Base-by-base conservation (phyloP, 176 grass and related monocot genomes). In the Secale cereale region DNA sequence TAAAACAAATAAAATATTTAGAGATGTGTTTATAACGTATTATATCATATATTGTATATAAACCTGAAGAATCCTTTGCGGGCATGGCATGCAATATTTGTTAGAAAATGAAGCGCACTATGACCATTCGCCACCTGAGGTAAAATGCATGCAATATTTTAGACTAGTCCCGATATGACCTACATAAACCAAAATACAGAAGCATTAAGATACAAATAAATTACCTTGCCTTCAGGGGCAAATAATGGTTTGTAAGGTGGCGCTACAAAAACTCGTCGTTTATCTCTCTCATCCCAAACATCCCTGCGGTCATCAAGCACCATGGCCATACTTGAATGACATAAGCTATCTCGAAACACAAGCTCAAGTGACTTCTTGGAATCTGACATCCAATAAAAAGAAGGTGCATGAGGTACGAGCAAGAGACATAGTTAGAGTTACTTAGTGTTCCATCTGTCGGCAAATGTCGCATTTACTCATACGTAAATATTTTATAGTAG, bases 311-410 rank as follows among this genome's bases (percentile, higher is more conserved):
- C 92, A 88, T 94, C 92, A 70, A 94, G 91, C 30, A 94, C 89
- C 89, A 94, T 85, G 35, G 92, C 86, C 92, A 94, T 86, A 65
- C 86, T 94, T 77, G 92, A 89, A 91, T 89, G 92, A 76, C 92
- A 94, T 64, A 73, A 83, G 59, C 83, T 81, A 30, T 88, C 76
- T 81, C 84, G 74, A 62, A 94, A 94, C 52, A 94, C 92, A 91
- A 32, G 84, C 36, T 94, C 73, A 63, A 91, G 82, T 30, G 92
- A 94, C 80, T 94, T 94, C 39, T 82, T 88, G 43, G 54, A 82
- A 79, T 81, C 92, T 88, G 59, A 4, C 0, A 76, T 13, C 2
- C 35, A 79, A 6, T 27, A 1, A 16, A 66, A 32, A 46, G 37
- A 72, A 74, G 7, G 13, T 28, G 40, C 14, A 46, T 48, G 23